phyloP scores from a whole-genome alignment of 2,329 filamentous ascomycete genomes.

The Hypoxylon sp. region DNA sequence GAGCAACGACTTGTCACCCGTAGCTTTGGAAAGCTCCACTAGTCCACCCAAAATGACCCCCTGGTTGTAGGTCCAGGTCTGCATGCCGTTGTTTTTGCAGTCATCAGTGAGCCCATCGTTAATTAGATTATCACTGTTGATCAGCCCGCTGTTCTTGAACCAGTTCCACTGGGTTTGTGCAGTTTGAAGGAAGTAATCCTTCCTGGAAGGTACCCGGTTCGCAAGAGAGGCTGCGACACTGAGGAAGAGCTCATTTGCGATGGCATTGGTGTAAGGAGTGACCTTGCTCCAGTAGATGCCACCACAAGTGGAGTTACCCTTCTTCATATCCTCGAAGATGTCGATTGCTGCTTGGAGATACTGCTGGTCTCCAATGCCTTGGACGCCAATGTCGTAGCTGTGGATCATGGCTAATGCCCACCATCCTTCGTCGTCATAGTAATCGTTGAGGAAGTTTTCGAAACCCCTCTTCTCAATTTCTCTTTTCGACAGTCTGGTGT shows the following conservation, averaged over 20 bases:
- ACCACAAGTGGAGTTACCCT: conserved; percentile 63
- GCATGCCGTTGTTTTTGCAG: conserved; percentile 63
- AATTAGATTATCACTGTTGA: conserved; percentile 63
- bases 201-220: conserved; percentile 58
- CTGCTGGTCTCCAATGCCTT: conserved; percentile 55
- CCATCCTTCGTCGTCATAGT: conserved; percentile 74
- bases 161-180: conserved; percentile 65
- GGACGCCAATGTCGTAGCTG: conserved; percentile 61
- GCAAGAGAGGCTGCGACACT: conserved; percentile 66
- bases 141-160: conserved; percentile 64
- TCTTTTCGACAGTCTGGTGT: conserved; percentile 45
- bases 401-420: conserved; percentile 71
- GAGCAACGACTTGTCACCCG: conserved; percentile 58
- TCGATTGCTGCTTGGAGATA: conserved; percentile 66
- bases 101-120: conserved; percentile 65
- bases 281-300: conserved; percentile 71
- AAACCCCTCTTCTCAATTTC: conserved; percentile 53
- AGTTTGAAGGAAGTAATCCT: conserved; percentile 59
- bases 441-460: conserved; percentile 66
- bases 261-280: conserved; percentile 63
- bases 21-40: conserved; percentile 63
- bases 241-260: conserved; percentile 69
- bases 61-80: conserved; percentile 69
- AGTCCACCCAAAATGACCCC: conserved; percentile 67
- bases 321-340: conserved; percentile 69